Evolutionary conservation across 345 rosid genomes (phyloP), one percentile per base, ranked within the genome.

Genomic region (Chamaenerion angustifolium): DNA sequence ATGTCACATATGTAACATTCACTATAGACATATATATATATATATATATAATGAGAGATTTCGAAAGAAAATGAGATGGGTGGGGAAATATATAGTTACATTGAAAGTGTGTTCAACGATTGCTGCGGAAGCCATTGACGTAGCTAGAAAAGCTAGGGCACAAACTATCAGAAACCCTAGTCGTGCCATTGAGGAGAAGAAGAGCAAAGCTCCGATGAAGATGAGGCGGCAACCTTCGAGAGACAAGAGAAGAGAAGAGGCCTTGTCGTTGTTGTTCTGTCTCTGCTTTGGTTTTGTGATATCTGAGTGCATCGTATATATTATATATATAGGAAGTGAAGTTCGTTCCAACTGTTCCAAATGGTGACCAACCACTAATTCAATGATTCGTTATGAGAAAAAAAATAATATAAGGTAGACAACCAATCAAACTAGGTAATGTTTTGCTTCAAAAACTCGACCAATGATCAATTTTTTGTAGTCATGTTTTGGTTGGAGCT

Each of bases 61-160:
- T 1, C n/a, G 23, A 45, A 13, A 2, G 7, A 46, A 47, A 2
- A 23, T 14, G 13, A 55, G 35, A 13, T 2, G 11, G 25, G 10
- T 8, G 15, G 1, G 9, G 16, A 2, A 13, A 42, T 40, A 18
- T 6, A 16, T 37, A 52, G 12, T 61, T 55, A 62, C 66, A 37
- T 62, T 31, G 16, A 62, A 62, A 3, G 60, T 48, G 46, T 62
- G 66, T 41, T 62, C 66, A 12, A 62, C 60, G 10, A 55, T 45
- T 1, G 51, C 66, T 12, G 66, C 60, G 3, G 66, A 49, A 14
- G 60, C 60, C 14, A 40, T 27, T 10, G 44, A 31, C 0, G 58
- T 40, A 3, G 58, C 49, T 5, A 54, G 15, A 16, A 55, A 44
- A 37, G 18, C 43, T 13, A 61, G 37, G 49, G 56, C 60, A 45